These are phyloP conservation scores for Artemisia annua DNA, from an alignment of 129 eudicot genomes.

Conservation along the genomic window DNA sequence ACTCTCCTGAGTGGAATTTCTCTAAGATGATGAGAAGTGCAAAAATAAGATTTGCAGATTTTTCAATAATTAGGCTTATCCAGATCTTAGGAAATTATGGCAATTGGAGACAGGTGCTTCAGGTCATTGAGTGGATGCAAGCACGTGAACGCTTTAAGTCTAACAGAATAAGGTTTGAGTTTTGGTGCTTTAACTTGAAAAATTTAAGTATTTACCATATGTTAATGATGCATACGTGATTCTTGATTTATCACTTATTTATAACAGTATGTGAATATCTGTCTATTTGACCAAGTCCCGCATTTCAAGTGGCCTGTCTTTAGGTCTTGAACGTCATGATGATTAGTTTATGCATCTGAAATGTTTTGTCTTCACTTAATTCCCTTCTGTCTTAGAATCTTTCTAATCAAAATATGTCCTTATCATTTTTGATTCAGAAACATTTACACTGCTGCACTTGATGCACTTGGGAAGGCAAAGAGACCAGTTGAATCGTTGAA, in stretches of 20 bases:
- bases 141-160: conserved; percentile 88
- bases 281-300: neutral
- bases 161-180: conserved; percentile 60
- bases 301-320: neutral
- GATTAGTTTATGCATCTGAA: neutral
- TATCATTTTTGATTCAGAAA: conserved; percentile 42
- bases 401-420: too few species aligned
- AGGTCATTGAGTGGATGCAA: conserved; percentile 91
- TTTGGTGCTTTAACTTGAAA: neutral
- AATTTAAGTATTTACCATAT: neutral
- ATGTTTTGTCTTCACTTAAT: neutral
- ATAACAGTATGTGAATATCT: neutral
- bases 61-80: conserved; percentile 72
- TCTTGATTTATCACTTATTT: neutral
- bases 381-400: too few species aligned
- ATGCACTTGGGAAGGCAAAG: conserved; percentile 87
- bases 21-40: conserved; percentile 92
- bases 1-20: conserved; percentile 93
- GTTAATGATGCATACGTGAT: neutral
- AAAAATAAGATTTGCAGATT: conserved; percentile 78
- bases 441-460: conserved; percentile 89
- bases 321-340: neutral
- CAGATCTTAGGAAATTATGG: conserved; percentile 90
- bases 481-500: conserved; percentile 89
- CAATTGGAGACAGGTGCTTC: conserved; percentile 91